Base-by-base conservation (phyloP, 2,329 filamentous ascomycete species). In the Lecanicillium sp. region DNA sequence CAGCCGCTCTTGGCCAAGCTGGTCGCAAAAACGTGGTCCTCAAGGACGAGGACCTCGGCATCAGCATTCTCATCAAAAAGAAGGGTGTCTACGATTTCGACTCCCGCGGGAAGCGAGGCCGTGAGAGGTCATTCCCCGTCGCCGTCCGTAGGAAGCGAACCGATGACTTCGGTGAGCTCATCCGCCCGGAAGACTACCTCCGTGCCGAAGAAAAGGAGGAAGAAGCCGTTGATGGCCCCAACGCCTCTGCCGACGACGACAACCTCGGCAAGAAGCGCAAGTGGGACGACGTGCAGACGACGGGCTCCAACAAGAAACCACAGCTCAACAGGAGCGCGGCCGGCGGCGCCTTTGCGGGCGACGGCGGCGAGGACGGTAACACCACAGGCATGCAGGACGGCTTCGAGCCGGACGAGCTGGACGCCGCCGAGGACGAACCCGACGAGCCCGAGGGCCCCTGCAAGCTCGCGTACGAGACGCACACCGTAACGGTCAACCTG, bases 71-170 rank as follows among this genome's bases (percentile, higher is more conserved):
- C 9, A 76, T 97, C 33, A 87, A 93, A 56, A 85, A 87, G 56
- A 94, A 90, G 62, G 87, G 85, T 12, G 83, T 94, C n/a, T 87
- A 93, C 62, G 93, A 98, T 65, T 98, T 87, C 57, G 89, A 96
- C 60, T 86, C 96, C 2, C 79, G 89, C 33, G 87, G 86, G 29
- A 96, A 95, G 65, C 94, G 88, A 62, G 93, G 93, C 3, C 79
- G 90, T 47, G 93, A 98, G 62, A 84, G 90, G 53, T 86, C 95
- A 70, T 97, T 96, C 61, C 93, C 93, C 0, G 84, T 94, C 45
- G 80, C 90, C 1, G 80, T 90, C 20, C 83, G 89, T 44, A 77
- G 87, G 58, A 86, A 83, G 62, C 83, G 89, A 43, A 81, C 78
- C 24, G 93, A 97, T 61, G 91, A 96, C 54, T 98, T 93, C 66